A percentile compares a stretch with the other conserved stretches of the same genome.
Conservation (phyloP, 768 basidiomycete species). For the Sporobolomyces roseus region DNA sequence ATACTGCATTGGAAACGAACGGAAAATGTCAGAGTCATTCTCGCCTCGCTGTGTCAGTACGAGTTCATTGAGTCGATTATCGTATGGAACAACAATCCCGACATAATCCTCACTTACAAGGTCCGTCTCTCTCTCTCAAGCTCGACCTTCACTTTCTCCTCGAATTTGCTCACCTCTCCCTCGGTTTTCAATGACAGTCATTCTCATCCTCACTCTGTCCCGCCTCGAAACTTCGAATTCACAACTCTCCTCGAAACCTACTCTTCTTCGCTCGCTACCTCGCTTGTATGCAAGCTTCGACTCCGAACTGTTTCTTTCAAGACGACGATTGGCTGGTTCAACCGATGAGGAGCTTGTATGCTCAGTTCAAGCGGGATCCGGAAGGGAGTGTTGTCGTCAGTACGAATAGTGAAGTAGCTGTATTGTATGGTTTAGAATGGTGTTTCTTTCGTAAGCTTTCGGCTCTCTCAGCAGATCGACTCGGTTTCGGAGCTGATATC, state of each 20-base stretch:
- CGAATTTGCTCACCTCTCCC: neutral
- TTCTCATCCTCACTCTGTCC: constrained; percentile 32
- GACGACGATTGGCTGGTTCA: constrained; percentile 45
- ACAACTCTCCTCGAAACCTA: constrained; percentile 42
- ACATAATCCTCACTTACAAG: constrained; percentile 22
- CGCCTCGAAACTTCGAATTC: constrained; percentile 29
- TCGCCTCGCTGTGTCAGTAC: constrained; percentile 45
- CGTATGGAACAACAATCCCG: constrained; percentile 45
- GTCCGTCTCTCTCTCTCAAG: neutral
- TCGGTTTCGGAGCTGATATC: no score
- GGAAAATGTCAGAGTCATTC: constrained; percentile 60
- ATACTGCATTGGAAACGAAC: constrained; percentile 68
- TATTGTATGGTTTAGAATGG: constrained; percentile 40
- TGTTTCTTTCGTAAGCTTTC: constrained; percentile 42
- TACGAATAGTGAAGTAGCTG: constrained; percentile 31
- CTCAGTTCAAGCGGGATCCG: constrained; percentile 39
- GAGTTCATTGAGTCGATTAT: constrained; percentile 29
- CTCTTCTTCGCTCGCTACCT: constrained; percentile 43
- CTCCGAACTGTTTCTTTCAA: constrained; percentile 42
- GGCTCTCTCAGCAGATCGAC: neutral
- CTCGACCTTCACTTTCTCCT: neutral
- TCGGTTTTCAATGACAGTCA: neutral
- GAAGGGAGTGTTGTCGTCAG: constrained; percentile 34
- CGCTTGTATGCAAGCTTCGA: constrained; percentile 31
- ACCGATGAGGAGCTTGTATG: constrained; percentile 34